Percentiles rank a stretch among this genome's conserved stretches.
These are phyloP conservation scores for Zygosaccharomyces kombuchaensis DNA, from an alignment of 805 yeast species.

Conservation along the genomic window DNA sequence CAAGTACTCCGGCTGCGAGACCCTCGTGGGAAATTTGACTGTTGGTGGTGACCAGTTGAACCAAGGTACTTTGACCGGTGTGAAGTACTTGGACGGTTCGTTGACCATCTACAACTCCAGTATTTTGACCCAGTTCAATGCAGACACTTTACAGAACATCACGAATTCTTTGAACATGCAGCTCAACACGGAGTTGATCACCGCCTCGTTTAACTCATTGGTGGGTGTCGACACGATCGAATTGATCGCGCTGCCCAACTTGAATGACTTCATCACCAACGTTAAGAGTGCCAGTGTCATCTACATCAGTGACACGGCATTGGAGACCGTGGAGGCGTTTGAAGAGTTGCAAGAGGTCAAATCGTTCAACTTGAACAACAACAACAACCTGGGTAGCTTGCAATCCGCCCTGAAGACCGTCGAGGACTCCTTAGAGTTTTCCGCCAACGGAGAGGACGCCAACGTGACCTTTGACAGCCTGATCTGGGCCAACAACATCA, in stretches of 20 bases:
- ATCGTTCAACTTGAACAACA: constrained; percentile 85
- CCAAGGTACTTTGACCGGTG: constrained; percentile 65
- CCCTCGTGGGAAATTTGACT: constrained; percentile 74
- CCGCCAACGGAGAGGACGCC: constrained; percentile 79
- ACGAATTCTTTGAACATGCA: constrained; percentile 63
- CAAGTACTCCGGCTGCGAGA: constrained; percentile 63
- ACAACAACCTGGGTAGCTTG: constrained; percentile 66
- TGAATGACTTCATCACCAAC: constrained; percentile 62
- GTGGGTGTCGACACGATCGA: constrained; percentile 75
- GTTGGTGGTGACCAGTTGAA: constrained; percentile 58
- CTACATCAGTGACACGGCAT: constrained; percentile 67
- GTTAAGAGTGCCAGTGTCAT: constrained; percentile 70
- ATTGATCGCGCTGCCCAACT: constrained; percentile 84
- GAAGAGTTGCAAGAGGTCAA: constrained; percentile 41
- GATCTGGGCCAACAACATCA: constrained; percentile 81
- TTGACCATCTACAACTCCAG: constrained; percentile 64
- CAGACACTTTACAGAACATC: constrained; percentile 73
- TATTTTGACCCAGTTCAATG: constrained; percentile 58
- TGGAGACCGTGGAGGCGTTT: constrained; percentile 65
- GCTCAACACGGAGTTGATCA: constrained; percentile 59
- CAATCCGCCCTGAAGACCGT: constrained; percentile 71
- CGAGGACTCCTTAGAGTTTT: constrained; percentile 67
- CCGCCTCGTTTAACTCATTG: constrained; percentile 72
- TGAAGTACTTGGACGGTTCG: constrained; percentile 74
- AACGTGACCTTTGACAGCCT: constrained; percentile 65